These are phyloP conservation scores for Rheum nobile DNA, from an alignment of 148 eudicot species.

Conservation along the genomic window DNA sequence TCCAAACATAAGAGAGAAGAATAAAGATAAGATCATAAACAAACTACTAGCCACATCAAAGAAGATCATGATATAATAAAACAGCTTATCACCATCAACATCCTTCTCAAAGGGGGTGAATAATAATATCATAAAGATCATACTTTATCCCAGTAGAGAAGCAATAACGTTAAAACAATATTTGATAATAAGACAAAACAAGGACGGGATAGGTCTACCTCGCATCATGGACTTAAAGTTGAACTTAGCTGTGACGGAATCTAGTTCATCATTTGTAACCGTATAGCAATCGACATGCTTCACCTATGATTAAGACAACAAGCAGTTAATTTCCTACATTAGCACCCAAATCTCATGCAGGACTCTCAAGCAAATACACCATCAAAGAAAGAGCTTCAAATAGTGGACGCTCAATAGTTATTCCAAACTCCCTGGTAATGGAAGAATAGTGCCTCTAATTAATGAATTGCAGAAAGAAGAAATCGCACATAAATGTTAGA, in stretches of 20 bases:
- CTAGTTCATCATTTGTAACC: conserved; percentile 55
- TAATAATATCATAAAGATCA: background rate
- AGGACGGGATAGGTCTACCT: conserved; percentile 30
- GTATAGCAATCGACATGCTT: conserved; percentile 84
- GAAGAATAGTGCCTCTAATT: background rate
- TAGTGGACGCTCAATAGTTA: background rate
- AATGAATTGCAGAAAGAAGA: background rate
- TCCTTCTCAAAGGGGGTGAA: background rate
- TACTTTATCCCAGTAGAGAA: background rate
- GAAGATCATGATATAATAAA: background rate
- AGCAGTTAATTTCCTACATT: background rate
- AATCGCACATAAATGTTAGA: background rate
- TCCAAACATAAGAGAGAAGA: background rate
- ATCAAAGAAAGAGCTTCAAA: background rate
- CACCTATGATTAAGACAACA: conserved; percentile 39
- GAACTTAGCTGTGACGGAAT: conserved; percentile 57
- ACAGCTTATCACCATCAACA: background rate
- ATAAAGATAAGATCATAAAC: background rate
- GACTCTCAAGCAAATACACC: background rate
- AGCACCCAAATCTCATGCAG: background rate
- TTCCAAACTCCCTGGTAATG: background rate
- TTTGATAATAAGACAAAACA: background rate
- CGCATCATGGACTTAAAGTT: conserved; percentile 91
- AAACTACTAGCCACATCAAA: background rate
- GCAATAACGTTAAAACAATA: background rate